phyloP scores from a whole-genome alignment of 768 basidiomycete species.

The Boletus subcaerulescens region DNA sequence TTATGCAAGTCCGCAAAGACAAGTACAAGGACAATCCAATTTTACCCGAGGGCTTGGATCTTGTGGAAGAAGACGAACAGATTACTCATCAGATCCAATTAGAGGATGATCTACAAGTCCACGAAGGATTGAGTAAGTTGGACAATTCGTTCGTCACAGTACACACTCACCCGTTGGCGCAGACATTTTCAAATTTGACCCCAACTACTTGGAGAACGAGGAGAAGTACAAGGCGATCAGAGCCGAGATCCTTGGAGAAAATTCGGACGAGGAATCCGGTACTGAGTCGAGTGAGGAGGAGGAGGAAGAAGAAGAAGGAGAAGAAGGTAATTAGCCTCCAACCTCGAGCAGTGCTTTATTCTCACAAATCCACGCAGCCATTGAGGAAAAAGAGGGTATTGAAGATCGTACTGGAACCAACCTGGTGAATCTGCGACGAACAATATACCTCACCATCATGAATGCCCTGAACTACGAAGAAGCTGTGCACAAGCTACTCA shows the following conservation, averaged over 20 bases:
- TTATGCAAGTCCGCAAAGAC: slow-evolving; percentile 99
- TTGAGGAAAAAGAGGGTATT: slow-evolving; percentile 82
- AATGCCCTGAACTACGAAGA: slow-evolving; percentile 98
- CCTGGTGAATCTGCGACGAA: slow-evolving; percentile 88
- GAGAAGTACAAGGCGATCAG: slow-evolving; percentile 92
- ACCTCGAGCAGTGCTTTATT: slow-evolving; percentile 24
- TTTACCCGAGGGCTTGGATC: slow-evolving; percentile 88
- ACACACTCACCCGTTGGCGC: slow-evolving; percentile 10
- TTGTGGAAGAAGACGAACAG: slow-evolving; percentile 98
- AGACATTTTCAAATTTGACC: slow-evolving; percentile 97
- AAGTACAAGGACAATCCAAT: slow-evolving; percentile 99
- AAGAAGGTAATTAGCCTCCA: slow-evolving; percentile 32
- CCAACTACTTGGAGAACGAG: slow-evolving; percentile 86
- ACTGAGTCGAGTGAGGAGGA: slow-evolving; percentile 65
- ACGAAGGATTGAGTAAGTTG: slow-evolving; percentile 87
- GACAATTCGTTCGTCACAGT: neutral
- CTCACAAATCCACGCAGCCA: slow-evolving; percentile 40
- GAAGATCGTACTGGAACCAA: slow-evolving; percentile 95
- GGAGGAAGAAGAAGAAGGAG: slow-evolving; percentile 45
- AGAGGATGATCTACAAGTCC: slow-evolving; percentile 91
- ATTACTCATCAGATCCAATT: slow-evolving; percentile 92
- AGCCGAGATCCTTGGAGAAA: slow-evolving; percentile 89
- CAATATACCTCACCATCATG: slow-evolving; percentile 98
- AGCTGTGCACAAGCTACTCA: slow-evolving; percentile 96
- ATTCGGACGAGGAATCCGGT: slow-evolving; percentile 69